These are phyloP conservation scores for Biscogniauxia marginata DNA, from an alignment of 2,329 filamentous ascomycete species.

Conservation along the genomic window DNA sequence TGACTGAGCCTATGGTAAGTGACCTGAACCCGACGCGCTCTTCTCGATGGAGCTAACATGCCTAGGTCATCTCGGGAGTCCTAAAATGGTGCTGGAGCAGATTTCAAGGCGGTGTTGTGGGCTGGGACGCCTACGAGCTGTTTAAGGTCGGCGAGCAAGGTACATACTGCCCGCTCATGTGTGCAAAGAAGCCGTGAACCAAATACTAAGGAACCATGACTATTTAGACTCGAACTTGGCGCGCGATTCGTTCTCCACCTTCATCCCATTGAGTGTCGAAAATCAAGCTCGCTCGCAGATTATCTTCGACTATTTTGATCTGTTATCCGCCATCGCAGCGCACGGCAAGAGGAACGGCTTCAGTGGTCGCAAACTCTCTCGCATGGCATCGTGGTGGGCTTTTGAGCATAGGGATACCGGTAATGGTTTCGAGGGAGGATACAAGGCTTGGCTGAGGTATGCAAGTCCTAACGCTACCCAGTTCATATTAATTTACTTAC, in stretches of 20 bases:
- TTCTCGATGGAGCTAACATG: conserved; percentile 24
- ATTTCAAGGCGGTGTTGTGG: conserved; percentile 85
- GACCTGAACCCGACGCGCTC: conserved; percentile 13
- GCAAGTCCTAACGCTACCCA: conserved; percentile 27
- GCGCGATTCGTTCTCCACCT: conserved; percentile 90
- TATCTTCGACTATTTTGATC: conserved; percentile 94
- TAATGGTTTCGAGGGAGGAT: conserved; percentile 92
- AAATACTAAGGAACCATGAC: conserved; percentile 7
- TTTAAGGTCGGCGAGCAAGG: conserved; percentile 94
- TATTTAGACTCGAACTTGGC: conserved; percentile 81
- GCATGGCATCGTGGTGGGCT: conserved; percentile 97
- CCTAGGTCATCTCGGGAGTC: conserved; percentile 84
- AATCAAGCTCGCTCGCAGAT: conserved; percentile 82
- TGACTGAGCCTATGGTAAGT: conserved; percentile 89
- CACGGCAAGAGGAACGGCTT: conserved; percentile 93
- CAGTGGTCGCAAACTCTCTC: conserved; percentile 87
- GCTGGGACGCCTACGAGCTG: conserved; percentile 95
- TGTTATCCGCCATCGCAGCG: conserved; percentile 85
- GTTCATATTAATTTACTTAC: conserved; percentile 29
- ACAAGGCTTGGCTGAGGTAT: conserved; percentile 81
- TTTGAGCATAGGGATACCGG: conserved; percentile 87
- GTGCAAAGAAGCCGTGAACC: background rate
- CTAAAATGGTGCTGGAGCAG: conserved; percentile 99
- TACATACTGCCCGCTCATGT: conserved; percentile 40
- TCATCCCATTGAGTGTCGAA: conserved; percentile 91